Evolutionary conservation across 768 basidiomycete genomes (phyloP).

Genomic region (Lactarius vividus): DNA sequence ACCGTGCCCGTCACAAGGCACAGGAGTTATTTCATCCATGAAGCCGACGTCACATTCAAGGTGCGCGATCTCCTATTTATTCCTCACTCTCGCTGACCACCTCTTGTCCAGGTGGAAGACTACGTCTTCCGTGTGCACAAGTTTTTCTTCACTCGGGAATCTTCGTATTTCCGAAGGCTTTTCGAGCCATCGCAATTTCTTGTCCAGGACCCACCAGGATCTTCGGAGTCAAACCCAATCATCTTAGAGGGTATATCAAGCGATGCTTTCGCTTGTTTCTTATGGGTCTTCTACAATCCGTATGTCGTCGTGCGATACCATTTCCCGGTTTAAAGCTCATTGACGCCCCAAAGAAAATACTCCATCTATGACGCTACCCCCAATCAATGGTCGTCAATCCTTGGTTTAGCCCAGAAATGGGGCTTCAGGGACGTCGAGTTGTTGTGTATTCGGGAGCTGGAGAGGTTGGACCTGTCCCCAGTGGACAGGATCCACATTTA

Average conservation of each 20-base stretch:
- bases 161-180: constrained; percentile 8
- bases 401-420: constrained; percentile 42
- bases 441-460: constrained; percentile 40
- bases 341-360: constrained; percentile 33
- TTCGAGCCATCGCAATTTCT: background rate
- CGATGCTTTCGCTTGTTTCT: constrained; percentile 34
- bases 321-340: background rate
- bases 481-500: constrained; percentile 42
- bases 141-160: constrained; percentile 19
- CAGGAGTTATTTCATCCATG: constrained; percentile 18
- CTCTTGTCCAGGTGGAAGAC: constrained; percentile 30
- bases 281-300: constrained; percentile 39
- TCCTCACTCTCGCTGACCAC: constrained; percentile 4
- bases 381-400: constrained; percentile 43
- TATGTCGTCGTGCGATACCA: constrained; percentile 23
- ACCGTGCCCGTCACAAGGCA: constrained; percentile 4
- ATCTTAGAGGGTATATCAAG: constrained; percentile 32
- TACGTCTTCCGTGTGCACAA: constrained; percentile 18
- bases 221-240: constrained; percentile 34
- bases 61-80: constrained; percentile 1
- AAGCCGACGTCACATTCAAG: constrained; percentile 10
- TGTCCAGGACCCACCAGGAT: constrained; percentile 32
- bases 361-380: constrained; percentile 40
- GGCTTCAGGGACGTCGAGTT: constrained; percentile 41
- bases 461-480: constrained; percentile 37